A percentile compares a stretch with the other conserved stretches of the same genome.
Evolutionary conservation across 306 rosid species (phyloP).

Genomic region (Vigna trinervia): DNA sequence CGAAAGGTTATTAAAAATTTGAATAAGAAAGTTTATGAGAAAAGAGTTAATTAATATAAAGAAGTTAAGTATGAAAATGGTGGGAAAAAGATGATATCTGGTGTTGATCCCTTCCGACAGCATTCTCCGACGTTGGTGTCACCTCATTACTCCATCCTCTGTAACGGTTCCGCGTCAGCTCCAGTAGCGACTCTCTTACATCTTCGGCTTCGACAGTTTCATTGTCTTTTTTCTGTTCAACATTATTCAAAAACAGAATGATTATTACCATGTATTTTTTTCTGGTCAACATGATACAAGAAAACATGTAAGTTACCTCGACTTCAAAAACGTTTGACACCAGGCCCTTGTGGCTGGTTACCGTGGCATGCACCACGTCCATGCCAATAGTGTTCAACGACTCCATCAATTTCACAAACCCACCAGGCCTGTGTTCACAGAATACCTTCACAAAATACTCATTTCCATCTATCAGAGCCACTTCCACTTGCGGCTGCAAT

Average conservation of each 20-base stretch:
- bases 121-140: slow-evolving; percentile 51
- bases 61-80: slow-evolving; percentile 52
- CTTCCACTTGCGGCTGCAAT: slow-evolving; percentile 90
- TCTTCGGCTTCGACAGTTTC: slow-evolving; percentile 78
- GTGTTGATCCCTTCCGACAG: slow-evolving; percentile 51
- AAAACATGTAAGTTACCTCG: slow-evolving; percentile 52
- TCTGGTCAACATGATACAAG: slow-evolving; percentile 47
- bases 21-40: slow-evolving; percentile 25
- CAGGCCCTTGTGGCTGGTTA: slow-evolving; percentile 80
- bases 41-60: not conserved
- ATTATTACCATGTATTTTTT: slow-evolving; percentile 49
- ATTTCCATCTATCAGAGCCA: slow-evolving; percentile 78
- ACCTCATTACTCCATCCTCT: slow-evolving; percentile 58
- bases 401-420: slow-evolving; percentile 85
- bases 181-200: slow-evolving; percentile 76
- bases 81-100: slow-evolving; percentile 52
- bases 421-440: slow-evolving; percentile 83
- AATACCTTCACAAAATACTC: slow-evolving; percentile 84
- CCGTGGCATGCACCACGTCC: slow-evolving; percentile 83
- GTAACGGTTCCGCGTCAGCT: slow-evolving; percentile 68
- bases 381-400: slow-evolving; percentile 74
- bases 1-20: not conserved
- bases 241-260: slow-evolving; percentile 3
- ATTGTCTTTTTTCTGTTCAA: slow-evolving; percentile 71
- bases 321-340: slow-evolving; percentile 85